These are phyloP conservation scores for Stereocaulon alpinum DNA, from an alignment of 495 filamentous ascomycete species.

Conservation along the genomic window DNA sequence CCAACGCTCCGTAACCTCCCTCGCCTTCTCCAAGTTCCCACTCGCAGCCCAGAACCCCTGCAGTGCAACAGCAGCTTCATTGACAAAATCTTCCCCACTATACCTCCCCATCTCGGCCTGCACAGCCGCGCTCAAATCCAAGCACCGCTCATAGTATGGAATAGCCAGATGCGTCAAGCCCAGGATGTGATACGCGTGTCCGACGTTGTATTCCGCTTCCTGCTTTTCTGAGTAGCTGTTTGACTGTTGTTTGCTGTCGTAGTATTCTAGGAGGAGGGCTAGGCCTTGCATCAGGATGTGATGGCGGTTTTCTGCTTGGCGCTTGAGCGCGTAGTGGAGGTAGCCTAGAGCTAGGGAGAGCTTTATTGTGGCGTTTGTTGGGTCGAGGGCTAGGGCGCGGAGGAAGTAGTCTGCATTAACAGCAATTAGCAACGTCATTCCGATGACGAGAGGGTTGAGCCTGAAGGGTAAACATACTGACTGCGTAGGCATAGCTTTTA, in stretches of 20 bases:
- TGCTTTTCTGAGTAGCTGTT: slow-evolving; percentile 43
- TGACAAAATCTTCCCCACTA: slow-evolving; percentile 49
- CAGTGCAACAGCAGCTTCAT: slow-evolving; percentile 69
- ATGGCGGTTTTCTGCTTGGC: slow-evolving; percentile 81
- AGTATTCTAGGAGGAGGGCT: slow-evolving; percentile 70
- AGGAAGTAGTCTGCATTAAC: slow-evolving; percentile 61
- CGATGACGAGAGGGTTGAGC: background rate
- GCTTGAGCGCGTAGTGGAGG: slow-evolving; percentile 75
- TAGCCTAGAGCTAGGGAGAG: slow-evolving; percentile 61
- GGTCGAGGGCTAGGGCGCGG: slow-evolving; percentile 71
- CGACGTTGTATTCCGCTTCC: slow-evolving; percentile 88
- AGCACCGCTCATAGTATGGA: slow-evolving; percentile 57
- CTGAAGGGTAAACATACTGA: slow-evolving; percentile 43
- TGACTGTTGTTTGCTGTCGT: slow-evolving; percentile 36
- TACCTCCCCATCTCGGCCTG: slow-evolving; percentile 23
- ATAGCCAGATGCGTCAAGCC: slow-evolving; percentile 70
- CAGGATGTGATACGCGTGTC: slow-evolving; percentile 67
- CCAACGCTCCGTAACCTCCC: slow-evolving; percentile 47
- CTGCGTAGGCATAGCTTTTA: slow-evolving; percentile 65
- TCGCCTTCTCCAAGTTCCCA: slow-evolving; percentile 48
- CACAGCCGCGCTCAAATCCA: slow-evolving; percentile 32
- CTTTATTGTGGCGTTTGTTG: slow-evolving; percentile 63
- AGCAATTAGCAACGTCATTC: background rate
- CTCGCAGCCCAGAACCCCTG: slow-evolving; percentile 55
- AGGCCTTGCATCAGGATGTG: slow-evolving; percentile 76